phyloP scores from a whole-genome alignment of 2,329 filamentous ascomycete genomes.

The Aspergillus ustus region DNA sequence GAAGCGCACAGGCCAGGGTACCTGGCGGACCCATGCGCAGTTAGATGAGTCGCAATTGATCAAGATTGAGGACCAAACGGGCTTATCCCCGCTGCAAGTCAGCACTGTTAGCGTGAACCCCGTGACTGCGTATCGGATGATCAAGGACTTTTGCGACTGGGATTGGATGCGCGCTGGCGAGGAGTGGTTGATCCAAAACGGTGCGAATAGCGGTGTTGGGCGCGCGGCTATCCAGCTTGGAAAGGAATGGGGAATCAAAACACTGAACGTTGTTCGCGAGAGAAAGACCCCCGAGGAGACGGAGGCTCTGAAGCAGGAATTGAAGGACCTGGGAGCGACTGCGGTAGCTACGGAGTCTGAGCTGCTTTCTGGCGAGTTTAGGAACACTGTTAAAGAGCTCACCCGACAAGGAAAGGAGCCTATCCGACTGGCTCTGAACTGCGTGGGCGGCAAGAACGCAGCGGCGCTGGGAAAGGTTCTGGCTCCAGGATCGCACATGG shows the following conservation, averaged over 20 bases:
- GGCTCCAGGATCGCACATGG: constrained; percentile 70
- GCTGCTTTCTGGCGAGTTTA: constrained; percentile 51
- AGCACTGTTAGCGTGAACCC: constrained; percentile 93
- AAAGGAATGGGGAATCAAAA: constrained; percentile 82
- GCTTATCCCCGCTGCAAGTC: constrained; percentile 75
- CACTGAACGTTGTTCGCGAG: constrained; percentile 85
- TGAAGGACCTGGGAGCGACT: constrained; percentile 65
- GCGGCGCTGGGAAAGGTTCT: constrained; percentile 78
- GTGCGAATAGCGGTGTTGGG: constrained; percentile 91
- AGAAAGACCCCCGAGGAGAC: constrained; percentile 69
- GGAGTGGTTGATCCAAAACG: constrained; percentile 97
- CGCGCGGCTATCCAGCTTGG: constrained; percentile 89
- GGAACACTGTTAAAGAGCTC: constrained; percentile 63
- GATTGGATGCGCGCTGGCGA: constrained; percentile 63
- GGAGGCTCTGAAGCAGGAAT: constrained; percentile 64
- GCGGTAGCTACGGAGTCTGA: constrained; percentile 67
- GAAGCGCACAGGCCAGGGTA: constrained; percentile 80
- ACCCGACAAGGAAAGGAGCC: constrained; percentile 73
- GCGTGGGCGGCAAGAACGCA: constrained; percentile 87
- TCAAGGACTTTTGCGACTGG: constrained; percentile 72
- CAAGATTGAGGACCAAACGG: constrained; percentile 70
- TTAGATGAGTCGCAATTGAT: constrained; percentile 66
- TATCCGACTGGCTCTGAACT: constrained; percentile 83
- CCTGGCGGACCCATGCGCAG: constrained; percentile 90
- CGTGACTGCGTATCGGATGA: constrained; percentile 91